Base-by-base conservation (phyloP, 805 yeast species). In the Candida taoyuanica region DNA sequence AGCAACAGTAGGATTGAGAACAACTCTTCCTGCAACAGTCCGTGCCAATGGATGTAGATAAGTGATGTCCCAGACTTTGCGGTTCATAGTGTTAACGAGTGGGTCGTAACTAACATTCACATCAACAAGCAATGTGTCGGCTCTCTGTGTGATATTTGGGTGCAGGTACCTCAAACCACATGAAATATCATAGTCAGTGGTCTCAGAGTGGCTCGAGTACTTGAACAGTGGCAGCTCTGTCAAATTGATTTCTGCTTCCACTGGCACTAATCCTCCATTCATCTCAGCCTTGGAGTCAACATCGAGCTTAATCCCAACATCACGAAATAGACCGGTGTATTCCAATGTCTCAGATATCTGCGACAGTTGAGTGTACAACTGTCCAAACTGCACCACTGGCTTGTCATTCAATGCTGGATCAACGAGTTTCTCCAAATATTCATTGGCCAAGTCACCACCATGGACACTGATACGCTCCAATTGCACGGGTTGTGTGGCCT, bases 121-220 rank as follows among this genome's bases (percentile, higher is more conserved):
- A 36, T 73, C 71, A 2, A 73, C 46, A 12, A 69, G 56, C 19
- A 78, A 53, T 2, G 64, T 58, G 51, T 78, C 83, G 0, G 82
- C 83, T 27, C 75, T 74, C 9, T 84, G 84, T 32, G 77, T 64
- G 5, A 68, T 58, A 52, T 80, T 80, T 44, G 64, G 62, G 44
- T 70, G 65, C 3, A 60, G 47, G 43, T 64, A 66, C 33, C 59
- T 56, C 18, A 62, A 39, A 15, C 59, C 60, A 23, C 62, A 40
- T 6, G 64, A 46, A 18, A 67, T 60, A 14, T 65, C 64, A 17
- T 55, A 52, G 26, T 60, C 64, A 7, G 60, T 50, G 25, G 64
- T 62, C 8, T 56, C 47, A 8, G 70, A 59, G 19, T 65, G 64
- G 1, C 52, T 53, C n/a, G 49, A 57, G 37, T 47, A 57, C 42